phyloP scores from a whole-genome alignment of 192 early-diverging fungal species.

The Endogone sp. region DNA sequence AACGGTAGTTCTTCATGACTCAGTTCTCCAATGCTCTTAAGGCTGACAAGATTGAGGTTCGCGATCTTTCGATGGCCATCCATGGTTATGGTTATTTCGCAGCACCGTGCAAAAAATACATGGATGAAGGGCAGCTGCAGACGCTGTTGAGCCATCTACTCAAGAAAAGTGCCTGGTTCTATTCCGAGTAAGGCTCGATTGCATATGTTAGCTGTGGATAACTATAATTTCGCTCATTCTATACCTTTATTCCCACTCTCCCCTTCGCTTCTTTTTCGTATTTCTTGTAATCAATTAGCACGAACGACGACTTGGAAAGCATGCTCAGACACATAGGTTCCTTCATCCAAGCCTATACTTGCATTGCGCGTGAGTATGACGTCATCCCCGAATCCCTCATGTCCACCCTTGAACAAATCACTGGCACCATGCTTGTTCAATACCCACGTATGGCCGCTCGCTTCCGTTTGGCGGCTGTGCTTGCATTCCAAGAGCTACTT shows the following conservation, averaged over 20 bases:
- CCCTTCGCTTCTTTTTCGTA: background rate
- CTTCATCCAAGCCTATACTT: constrained; percentile 60
- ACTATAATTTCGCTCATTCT: background rate
- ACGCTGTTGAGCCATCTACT: constrained; percentile 42
- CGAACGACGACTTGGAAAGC: constrained; percentile 36
- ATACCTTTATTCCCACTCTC: too few relatives aligned
- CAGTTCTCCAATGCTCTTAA: constrained; percentile 36
- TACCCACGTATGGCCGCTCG: constrained; percentile 43
- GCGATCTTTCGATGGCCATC: constrained; percentile 59
- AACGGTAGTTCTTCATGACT: constrained; percentile 43
- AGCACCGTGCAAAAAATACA: constrained; percentile 44
- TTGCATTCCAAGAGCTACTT: constrained; percentile 50
- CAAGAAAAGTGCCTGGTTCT: constrained; percentile 43
- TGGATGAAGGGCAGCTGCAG: constrained; percentile 37
- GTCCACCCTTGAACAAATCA: constrained; percentile 36
- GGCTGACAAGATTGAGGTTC: constrained; percentile 23
- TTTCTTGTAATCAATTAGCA: constrained; percentile 24
- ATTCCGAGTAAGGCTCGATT: constrained; percentile 57
- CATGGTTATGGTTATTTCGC: constrained; percentile 69
- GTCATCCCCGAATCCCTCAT: constrained; percentile 42
- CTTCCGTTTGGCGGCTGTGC: constrained; percentile 38
- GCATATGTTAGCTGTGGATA: background rate
- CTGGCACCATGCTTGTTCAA: constrained; percentile 37
- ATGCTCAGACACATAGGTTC: constrained; percentile 44
- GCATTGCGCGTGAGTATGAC: constrained; percentile 44